These are phyloP conservation scores for Areca catechu DNA, from an alignment of 176 grass and related monocot species.

Conservation along the genomic window DNA sequence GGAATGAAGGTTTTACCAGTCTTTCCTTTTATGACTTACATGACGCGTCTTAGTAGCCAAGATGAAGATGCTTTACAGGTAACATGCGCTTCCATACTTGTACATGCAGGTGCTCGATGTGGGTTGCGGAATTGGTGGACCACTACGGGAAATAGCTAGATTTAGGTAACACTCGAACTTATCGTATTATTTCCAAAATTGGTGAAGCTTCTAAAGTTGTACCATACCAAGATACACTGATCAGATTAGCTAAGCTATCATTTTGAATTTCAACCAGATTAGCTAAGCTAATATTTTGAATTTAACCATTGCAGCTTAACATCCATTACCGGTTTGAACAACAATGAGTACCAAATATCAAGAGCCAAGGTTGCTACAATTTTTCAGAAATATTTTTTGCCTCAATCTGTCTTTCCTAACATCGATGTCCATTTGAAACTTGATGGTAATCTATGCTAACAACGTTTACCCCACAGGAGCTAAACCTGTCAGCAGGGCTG, in stretches of 20 bases:
- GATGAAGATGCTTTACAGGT: no score
- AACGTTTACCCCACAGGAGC: constrained; percentile 37
- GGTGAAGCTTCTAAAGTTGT: no score
- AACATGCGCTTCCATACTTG: no score
- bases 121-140: constrained; percentile 89
- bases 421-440: neutral
- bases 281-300: no score
- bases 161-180: constrained; percentile 37
- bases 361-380: constrained; percentile 63
- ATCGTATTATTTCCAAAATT: no score
- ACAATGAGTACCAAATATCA: constrained; percentile 94
- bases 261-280: no score
- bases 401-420: neutral
- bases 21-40: neutral
- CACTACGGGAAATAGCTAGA: constrained; percentile 86
- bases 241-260: no score
- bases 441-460: no score
- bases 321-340: constrained; percentile 92
- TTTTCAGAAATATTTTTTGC: neutral
- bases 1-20: no score
- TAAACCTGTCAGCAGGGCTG: constrained; percentile 61
- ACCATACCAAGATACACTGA: no score
- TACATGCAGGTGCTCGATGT: constrained; percentile 77
- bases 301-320: constrained; percentile 45
- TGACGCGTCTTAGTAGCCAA: no score